Conservation (phyloP, 2,329 filamentous ascomycete species). For the Beauveria varroae region DNA sequence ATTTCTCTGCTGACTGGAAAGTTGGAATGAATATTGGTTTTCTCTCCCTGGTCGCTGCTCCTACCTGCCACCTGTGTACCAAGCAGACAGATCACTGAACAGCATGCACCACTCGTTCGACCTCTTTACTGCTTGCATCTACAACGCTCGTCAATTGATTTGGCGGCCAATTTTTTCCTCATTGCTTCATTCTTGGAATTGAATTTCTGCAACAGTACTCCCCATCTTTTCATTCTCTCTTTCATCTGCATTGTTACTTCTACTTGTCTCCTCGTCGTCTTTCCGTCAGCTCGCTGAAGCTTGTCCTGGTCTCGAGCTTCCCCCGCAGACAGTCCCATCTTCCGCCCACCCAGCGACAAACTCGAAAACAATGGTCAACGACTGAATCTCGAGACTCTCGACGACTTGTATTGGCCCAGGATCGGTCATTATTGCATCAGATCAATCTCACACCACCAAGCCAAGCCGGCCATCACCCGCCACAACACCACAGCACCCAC, state of each 20-base stretch:
- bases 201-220: too few relatives aligned
- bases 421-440: background rate
- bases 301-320: background rate
- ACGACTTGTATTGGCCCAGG: background rate
- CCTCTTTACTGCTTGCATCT: background rate
- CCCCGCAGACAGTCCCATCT: background rate
- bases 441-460: background rate
- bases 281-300: background rate
- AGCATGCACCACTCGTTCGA: background rate
- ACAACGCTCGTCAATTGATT: background rate
- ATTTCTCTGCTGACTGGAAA: too few relatives aligned
- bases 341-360: background rate
- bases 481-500: slow-evolving; percentile 13
- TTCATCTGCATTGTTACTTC: background rate
- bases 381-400: background rate
- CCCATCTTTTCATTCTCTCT: too few relatives aligned
- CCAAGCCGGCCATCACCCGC: background rate
- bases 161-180: background rate
- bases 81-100: too few relatives aligned
- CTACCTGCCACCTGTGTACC: too few relatives aligned
- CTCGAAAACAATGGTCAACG: background rate
- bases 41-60: too few relatives aligned
- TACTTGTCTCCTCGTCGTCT: background rate
- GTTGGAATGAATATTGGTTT: too few relatives aligned
- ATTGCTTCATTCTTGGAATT: background rate